Percentiles rank a stretch among this genome's conserved stretches.
Evolutionary conservation across 2,329 filamentous ascomycete species (phyloP).

Genomic region (Xylaria sp.): DNA sequence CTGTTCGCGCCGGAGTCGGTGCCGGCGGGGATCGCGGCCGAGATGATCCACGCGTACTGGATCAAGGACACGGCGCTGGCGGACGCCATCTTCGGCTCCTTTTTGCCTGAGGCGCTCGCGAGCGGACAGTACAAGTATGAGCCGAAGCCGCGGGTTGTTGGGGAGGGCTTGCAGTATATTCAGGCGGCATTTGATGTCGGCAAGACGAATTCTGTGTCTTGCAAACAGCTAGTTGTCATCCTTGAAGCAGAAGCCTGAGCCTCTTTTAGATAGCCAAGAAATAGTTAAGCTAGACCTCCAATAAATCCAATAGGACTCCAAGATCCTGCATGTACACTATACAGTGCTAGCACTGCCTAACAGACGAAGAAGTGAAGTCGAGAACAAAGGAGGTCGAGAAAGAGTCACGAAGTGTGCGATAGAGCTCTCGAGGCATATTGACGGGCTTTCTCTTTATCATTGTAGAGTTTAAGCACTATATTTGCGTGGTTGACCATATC

Average conservation of each 20-base stretch:
- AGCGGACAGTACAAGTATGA: conserved; percentile 32
- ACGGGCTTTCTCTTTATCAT: background rate
- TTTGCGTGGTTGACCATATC: conserved; percentile 30
- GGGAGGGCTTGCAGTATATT: conserved; percentile 39
- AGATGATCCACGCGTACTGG: conserved; percentile 31
- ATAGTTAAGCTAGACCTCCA: background rate
- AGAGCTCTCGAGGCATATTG: background rate
- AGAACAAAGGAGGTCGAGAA: too few species aligned
- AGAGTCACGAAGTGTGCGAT: background rate
- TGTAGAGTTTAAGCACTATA: conserved; percentile 2
- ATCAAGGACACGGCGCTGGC: conserved; percentile 36
- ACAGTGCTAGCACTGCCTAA: too few species aligned
- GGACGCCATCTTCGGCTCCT: conserved; percentile 33
- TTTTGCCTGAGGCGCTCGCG: conserved; percentile 37
- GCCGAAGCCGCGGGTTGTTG: conserved; percentile 39
- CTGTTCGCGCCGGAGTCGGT: conserved; percentile 2
- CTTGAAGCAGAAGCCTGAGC: background rate
- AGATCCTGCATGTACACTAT: too few species aligned
- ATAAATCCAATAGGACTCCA: too few species aligned
- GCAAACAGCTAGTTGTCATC: conserved; percentile 45
- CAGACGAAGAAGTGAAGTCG: too few species aligned
- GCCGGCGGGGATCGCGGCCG: conserved; percentile 23
- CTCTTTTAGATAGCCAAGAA: background rate
- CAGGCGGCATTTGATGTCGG: conserved; percentile 39
- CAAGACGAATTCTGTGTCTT: conserved; percentile 42